phyloP scores from a whole-genome alignment of 371 early-diverging fungal genomes.

The Mucor velutinosus region DNA sequence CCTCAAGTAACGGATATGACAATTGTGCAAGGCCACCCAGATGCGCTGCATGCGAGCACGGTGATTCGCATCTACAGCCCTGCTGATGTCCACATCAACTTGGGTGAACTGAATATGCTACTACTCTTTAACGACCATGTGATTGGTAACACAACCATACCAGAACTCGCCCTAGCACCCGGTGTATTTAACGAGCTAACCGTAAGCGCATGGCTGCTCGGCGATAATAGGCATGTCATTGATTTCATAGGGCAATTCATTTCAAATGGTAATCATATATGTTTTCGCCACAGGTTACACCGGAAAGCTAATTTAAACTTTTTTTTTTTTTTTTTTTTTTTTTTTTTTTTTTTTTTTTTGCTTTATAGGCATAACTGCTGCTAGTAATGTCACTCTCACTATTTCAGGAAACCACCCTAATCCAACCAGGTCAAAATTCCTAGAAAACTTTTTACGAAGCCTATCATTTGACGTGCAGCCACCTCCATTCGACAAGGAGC shows the following conservation, averaged over 20 bases:
- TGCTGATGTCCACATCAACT: slow-evolving; percentile 40
- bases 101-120: slow-evolving; percentile 35
- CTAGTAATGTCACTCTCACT: slow-evolving; percentile 30
- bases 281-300: background rate
- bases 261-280: slow-evolving; percentile 29
- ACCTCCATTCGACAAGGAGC: slow-evolving; percentile 35
- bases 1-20: slow-evolving; percentile 36
- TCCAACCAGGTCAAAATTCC: slow-evolving; percentile 26
- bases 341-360: background rate
- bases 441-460: slow-evolving; percentile 27
- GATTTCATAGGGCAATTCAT: slow-evolving; percentile 45
- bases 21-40: slow-evolving; percentile 31
- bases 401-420: slow-evolving; percentile 47
- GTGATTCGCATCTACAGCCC: slow-evolving; percentile 38
- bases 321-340: background rate
- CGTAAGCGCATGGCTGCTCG: slow-evolving; percentile 26
- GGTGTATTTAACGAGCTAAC: slow-evolving; percentile 23
- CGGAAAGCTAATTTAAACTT: background rate
- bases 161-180: slow-evolving; percentile 27
- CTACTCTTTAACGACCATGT: slow-evolving; percentile 27
- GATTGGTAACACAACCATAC: slow-evolving; percentile 42
- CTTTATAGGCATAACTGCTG: slow-evolving; percentile 5
- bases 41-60: slow-evolving; percentile 30
- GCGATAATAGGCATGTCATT: slow-evolving; percentile 17
- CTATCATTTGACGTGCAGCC: slow-evolving; percentile 34